phyloP scores from a whole-genome alignment of 768 basidiomycete species.

The Boletellus emodensis region DNA sequence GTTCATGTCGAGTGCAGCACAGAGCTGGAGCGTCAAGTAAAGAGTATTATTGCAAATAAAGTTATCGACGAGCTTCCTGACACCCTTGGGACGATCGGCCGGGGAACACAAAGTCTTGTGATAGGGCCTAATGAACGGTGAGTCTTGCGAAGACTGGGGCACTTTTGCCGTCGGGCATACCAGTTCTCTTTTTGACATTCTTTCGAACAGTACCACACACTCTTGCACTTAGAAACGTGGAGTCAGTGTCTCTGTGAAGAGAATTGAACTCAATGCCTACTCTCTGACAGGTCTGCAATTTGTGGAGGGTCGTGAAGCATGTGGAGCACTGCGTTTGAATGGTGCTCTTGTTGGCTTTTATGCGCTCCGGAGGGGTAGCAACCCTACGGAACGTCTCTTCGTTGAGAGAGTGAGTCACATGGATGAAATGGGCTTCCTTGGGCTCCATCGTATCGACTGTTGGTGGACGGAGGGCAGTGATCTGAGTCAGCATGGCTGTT shows the following conservation, averaged over 20 bases:
- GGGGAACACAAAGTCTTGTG: not conserved
- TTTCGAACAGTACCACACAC: not conserved
- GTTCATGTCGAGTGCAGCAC: not conserved
- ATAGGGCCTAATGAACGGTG: not conserved
- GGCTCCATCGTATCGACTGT: not conserved
- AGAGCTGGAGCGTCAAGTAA: not conserved
- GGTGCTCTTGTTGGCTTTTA: not conserved
- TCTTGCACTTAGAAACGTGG: not conserved
- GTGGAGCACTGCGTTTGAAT: not conserved
- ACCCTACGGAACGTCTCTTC: not conserved
- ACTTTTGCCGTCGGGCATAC: not conserved
- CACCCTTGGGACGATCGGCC: not conserved
- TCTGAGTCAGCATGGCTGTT: no score
- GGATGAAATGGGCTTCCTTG: not conserved
- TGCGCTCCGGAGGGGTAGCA: not conserved
- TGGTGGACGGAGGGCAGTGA: no score
- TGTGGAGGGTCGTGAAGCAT: not conserved
- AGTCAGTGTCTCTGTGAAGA: not conserved
- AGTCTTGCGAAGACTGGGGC: not conserved
- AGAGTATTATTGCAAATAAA: not conserved
- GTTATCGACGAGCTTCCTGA: not conserved
- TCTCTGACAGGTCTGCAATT: not conserved
- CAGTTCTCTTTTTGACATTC: not conserved
- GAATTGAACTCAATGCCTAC: not conserved
- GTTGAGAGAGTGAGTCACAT: not conserved